Evolutionary conservation across 176 grass and related monocot species (phyloP).

Genomic region (Paspalum vaginatum): DNA sequence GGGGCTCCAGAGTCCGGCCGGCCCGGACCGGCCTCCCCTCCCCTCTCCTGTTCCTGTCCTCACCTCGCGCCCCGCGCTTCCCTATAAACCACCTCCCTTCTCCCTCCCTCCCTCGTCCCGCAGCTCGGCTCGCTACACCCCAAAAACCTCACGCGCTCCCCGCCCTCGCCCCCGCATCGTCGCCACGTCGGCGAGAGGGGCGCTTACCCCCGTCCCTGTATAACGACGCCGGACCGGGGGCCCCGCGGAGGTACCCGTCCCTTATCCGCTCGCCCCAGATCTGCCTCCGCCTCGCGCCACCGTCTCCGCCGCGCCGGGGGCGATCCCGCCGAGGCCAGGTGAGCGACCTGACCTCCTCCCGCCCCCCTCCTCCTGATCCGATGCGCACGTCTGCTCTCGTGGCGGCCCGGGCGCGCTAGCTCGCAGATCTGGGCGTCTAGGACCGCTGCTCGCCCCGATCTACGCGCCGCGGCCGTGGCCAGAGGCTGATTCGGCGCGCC

Average conservation of each 20-base stretch:
- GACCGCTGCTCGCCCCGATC: slow-evolving; percentile 9
- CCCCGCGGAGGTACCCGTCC: background rate
- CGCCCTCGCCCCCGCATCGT: background rate
- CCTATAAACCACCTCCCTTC: slow-evolving; percentile 36
- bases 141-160: slow-evolving; percentile 43
- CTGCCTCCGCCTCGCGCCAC: background rate
- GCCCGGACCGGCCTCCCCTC: background rate
- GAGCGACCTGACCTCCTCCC: background rate
- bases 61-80: background rate
- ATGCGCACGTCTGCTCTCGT: background rate
- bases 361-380: background rate
- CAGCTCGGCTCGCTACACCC: slow-evolving; percentile 11
- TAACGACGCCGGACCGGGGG: background rate
- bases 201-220: background rate
- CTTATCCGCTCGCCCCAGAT: slow-evolving; percentile 27
- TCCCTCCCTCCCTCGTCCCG: background rate
- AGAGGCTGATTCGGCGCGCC: background rate
- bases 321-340: slow-evolving; percentile 34
- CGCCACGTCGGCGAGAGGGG: slow-evolving; percentile 33
- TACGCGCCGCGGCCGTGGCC: background rate
- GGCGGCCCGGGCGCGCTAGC: background rate
- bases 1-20: background rate
- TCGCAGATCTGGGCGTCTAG: slow-evolving; percentile 37
- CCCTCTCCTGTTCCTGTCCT: background rate
- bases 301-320: slow-evolving; percentile 7